These are phyloP conservation scores for Curvularia sp. DNA, from an alignment of 2,329 filamentous ascomycete species.

Conservation along the genomic window DNA sequence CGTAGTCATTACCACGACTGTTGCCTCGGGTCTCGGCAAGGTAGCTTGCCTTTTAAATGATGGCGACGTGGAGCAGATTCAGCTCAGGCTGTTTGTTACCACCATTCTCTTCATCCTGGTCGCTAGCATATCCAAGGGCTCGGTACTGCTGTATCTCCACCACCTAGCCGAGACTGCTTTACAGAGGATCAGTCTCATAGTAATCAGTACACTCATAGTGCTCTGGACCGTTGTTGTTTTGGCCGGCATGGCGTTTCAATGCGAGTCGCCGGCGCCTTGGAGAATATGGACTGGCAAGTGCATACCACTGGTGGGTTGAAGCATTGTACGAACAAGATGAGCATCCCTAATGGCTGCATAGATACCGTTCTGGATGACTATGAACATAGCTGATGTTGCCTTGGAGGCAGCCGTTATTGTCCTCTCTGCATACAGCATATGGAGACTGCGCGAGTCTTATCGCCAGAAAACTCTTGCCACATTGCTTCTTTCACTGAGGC, in stretches of 20 bases:
- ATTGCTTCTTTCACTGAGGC: constrained; percentile 29
- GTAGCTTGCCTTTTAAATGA: constrained; percentile 21
- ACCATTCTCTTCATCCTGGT: constrained; percentile 34
- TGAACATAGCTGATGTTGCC: constrained; percentile 26
- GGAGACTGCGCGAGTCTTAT: constrained; percentile 23
- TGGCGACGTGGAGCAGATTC: constrained; percentile 16
- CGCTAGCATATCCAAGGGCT: constrained; percentile 34
- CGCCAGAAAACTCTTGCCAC: constrained; percentile 26
- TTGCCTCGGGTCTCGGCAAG: constrained; percentile 30
- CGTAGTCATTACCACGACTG: constrained; percentile 30
- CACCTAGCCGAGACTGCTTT: constrained; percentile 24
- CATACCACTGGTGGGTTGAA: constrained; percentile 29
- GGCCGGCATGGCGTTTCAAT: constrained; percentile 32
- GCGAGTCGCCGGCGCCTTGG: constrained; percentile 37
- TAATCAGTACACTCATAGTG: constrained; percentile 22
- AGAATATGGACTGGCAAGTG: constrained; percentile 32
- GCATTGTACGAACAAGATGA: neutral
- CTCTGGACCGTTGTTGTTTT: constrained; percentile 32
- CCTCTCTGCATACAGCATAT: constrained; percentile 28
- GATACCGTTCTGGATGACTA: constrained; percentile 33
- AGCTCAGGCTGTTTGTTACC: constrained; percentile 32
- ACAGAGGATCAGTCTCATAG: constrained; percentile 22
- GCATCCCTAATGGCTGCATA: neutral
- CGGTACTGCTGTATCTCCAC: constrained; percentile 30
- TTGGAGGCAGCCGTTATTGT: constrained; percentile 29